Base-by-base conservation (phyloP, 1,284 basidiomycete genomes). In the Ceratobasidium sp. region DNA sequence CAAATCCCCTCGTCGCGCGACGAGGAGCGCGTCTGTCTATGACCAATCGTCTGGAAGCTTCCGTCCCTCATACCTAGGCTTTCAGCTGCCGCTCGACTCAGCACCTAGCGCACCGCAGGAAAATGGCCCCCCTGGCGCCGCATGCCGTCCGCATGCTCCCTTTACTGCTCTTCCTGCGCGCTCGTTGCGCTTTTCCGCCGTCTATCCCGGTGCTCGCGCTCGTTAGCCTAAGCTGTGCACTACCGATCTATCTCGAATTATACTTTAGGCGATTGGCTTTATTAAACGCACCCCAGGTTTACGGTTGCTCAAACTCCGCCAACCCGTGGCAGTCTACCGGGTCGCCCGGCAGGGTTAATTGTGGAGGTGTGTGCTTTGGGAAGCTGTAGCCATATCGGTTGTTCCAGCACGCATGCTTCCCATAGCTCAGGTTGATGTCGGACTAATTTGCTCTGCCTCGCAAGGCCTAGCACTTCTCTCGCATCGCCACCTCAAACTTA, bases 1-100 rank as follows among this genome's bases (percentile, higher is more conserved):
- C 67, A 70, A 70, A 70, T 70, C 67, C 67, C 67, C 67, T 70
- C 67, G 67, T 46, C 55, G 67, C 55, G 43, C 67, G 35, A 44
- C 55, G 58, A n/a, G n/a, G n/a, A 35, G 67, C 67, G 67, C 50
- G 55, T 59, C 67, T 70, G 26, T 28, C 30, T 13, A 23, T 70
- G 44, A 70, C 67, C 67, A 70, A 70, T 70, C 55, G 43, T 59
- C 43, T 70, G 67, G 67, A 70, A 59, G 46, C 67, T 70, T 70
- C 67, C 55, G 26, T 32, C 47, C 26, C 55, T 55, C 67, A 49
- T 32, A 70, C 54, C 41, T 26, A 49, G n/a, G 67, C 67, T 70
- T 70, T 50, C 67, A 47, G 28, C 44, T 70, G 67, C 43, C 55
- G 67, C 67, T 55, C 55, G 46, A 58, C 55, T 64, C 46, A 44